phyloP scores from a whole-genome alignment of 352 stramenopile species.

The Phytophthora meadii region DNA sequence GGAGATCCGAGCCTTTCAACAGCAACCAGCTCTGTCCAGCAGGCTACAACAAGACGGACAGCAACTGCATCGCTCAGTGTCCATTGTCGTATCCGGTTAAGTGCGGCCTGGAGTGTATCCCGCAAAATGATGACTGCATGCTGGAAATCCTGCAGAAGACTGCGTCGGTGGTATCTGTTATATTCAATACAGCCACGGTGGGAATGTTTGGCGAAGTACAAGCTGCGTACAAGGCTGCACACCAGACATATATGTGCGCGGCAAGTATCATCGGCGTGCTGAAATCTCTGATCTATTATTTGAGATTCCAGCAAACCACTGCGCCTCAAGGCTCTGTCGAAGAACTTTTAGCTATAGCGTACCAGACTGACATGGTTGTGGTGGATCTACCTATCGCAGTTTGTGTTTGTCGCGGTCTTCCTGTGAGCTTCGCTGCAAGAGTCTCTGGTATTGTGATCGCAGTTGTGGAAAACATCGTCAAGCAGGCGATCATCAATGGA shows the following conservation, averaged over 20 bases:
- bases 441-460: conserved; percentile 25
- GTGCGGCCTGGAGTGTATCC: conserved; percentile 44
- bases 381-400: conserved; percentile 36
- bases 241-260: conserved; percentile 24
- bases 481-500: conserved; percentile 27
- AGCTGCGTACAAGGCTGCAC: conserved; percentile 10
- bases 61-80: conserved; percentile 56
- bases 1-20: conserved; percentile 26
- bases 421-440: conserved; percentile 21
- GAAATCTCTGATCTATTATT: conserved; percentile 38
- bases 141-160: conserved; percentile 47
- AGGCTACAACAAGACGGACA: conserved; percentile 52
- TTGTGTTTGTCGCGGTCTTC: conserved; percentile 14
- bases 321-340: conserved; percentile 17
- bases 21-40: conserved; percentile 37
- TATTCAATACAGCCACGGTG: conserved; percentile 38
- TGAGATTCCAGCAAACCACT: conserved; percentile 19
- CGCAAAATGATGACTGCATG: conserved; percentile 45
- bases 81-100: conserved; percentile 47
- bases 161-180: conserved; percentile 37
- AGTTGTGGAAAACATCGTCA: conserved; percentile 31
- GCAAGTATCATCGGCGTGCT: conserved; percentile 26
- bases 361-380: conserved; percentile 27
- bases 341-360: conserved; percentile 26
- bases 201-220: conserved; percentile 41